These are phyloP conservation scores for Aspergillus sp. DNA, from an alignment of 2,329 filamentous ascomycete species.

Conservation along the genomic window DNA sequence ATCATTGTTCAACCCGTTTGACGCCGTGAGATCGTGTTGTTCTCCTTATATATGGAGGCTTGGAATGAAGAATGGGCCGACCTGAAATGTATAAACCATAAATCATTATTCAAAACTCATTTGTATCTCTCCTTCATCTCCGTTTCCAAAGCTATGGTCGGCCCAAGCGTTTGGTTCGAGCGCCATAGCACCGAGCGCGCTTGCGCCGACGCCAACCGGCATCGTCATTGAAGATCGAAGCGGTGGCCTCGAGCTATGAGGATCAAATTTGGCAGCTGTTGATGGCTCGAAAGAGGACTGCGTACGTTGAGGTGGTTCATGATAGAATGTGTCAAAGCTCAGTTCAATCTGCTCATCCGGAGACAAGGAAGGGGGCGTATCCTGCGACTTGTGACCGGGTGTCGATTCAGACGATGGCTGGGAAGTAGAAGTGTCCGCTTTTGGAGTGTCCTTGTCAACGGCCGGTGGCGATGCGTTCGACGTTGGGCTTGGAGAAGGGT, in stretches of 20 bases:
- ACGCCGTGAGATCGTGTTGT: no score
- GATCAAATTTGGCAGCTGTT: constrained; percentile 7
- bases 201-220: constrained; percentile 25
- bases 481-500: constrained; percentile 21
- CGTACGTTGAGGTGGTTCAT: constrained; percentile 34
- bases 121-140: constrained; percentile 71
- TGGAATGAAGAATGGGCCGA: background rate
- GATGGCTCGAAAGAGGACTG: constrained; percentile 16
- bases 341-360: constrained; percentile 54
- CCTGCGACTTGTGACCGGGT: constrained; percentile 10
- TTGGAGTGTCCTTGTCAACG: constrained; percentile 31
- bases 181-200: constrained; percentile 27
- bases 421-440: constrained; percentile 6
- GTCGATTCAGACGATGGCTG: constrained; percentile 19
- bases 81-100: background rate
- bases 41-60: background rate
- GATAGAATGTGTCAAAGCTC: constrained; percentile 68
- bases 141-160: constrained; percentile 63
- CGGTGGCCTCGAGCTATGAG: constrained; percentile 21
- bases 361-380: constrained; percentile 9
- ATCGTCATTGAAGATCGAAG: constrained; percentile 32
- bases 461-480: constrained; percentile 22
- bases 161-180: constrained; percentile 65
- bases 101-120: constrained; percentile 72
- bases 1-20: no score